Evolutionary conservation across 75 land plant species (phyloP).

Genomic region (Picea glauca): DNA sequence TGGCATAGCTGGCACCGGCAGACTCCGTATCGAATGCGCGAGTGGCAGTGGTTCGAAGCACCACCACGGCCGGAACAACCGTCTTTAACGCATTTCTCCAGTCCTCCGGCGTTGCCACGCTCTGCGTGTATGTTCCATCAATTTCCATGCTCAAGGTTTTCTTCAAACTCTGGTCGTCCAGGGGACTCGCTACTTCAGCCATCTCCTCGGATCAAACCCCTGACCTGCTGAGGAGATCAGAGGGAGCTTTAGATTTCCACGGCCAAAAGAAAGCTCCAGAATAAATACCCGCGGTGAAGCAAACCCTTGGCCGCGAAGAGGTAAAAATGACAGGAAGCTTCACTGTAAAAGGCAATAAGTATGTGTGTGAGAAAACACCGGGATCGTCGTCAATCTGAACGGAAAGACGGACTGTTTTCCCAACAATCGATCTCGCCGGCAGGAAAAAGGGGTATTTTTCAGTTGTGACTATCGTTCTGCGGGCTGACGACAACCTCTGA

Average conservation of each 20-base stretch:
- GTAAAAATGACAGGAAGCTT: too few relatives aligned
- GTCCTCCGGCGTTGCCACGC: constrained; percentile 69
- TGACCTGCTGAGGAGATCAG: neutral
- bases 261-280: neutral
- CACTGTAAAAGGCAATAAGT: too few relatives aligned
- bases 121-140: constrained; percentile 42
- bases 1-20: constrained; percentile 92
- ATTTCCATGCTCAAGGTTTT: constrained; percentile 65
- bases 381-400: too few relatives aligned
- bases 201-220: constrained; percentile 1
- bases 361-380: too few relatives aligned
- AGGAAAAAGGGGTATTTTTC: too few relatives aligned
- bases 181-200: constrained; percentile 5
- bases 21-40: constrained; percentile 90
- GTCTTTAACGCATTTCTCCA: constrained; percentile 72
- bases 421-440: too few relatives aligned
- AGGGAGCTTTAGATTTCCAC: neutral
- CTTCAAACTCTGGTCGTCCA: constrained; percentile 18
- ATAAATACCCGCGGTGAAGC: neutral
- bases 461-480: too few relatives aligned
- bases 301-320: too few relatives aligned
- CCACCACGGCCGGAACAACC: constrained; percentile 93
- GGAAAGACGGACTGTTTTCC: too few relatives aligned
- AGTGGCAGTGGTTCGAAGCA: constrained; percentile 83
- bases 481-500: too few relatives aligned